Percentiles rank a stretch among this genome's conserved stretches.
phyloP scores from a whole-genome alignment of 2,329 filamentous ascomycete genomes.

The Epichloe sibirici region DNA sequence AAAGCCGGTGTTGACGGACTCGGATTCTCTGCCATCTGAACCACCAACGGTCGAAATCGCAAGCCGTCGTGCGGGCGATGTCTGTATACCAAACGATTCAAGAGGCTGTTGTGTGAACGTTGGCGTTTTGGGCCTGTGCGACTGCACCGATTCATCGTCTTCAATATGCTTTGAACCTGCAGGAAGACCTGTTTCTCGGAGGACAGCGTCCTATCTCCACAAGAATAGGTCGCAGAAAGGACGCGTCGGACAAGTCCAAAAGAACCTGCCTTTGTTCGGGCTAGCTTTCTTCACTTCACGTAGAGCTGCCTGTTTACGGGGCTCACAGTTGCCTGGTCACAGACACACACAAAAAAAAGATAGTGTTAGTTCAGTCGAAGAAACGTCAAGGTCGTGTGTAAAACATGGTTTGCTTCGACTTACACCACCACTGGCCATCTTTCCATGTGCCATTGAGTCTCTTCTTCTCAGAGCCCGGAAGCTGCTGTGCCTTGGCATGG shows the following conservation, averaged over 20 bases:
- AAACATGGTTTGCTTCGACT: conserved; percentile 7
- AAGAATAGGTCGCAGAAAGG: conserved; percentile 32
- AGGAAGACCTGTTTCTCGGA: conserved; percentile 16
- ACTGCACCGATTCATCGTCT: not conserved
- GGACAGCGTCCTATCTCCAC: conserved; percentile 27
- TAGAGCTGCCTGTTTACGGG: conserved; percentile 23
- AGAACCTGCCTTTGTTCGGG: conserved; percentile 28
- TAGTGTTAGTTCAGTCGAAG: not conserved
- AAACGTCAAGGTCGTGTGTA: not conserved
- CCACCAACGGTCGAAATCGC: not conserved
- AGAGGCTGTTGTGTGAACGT: conserved; percentile 17
- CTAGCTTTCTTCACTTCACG: conserved; percentile 26
- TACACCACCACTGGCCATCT: conserved; percentile 26
- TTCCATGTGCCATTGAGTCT: conserved; percentile 21
- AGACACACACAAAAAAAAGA: not conserved
- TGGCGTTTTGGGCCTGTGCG: conserved; percentile 14
- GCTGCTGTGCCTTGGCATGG: conserved; percentile 8
- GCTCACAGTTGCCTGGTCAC: conserved; percentile 29
- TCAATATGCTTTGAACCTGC: conserved; percentile 3
- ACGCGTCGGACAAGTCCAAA: conserved; percentile 27
- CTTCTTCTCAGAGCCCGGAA: conserved; percentile 17
- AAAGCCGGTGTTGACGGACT: not conserved
- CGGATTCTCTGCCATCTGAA: not conserved
- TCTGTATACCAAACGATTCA: conserved; percentile 18
- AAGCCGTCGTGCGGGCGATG: conserved; percentile 11